phyloP scores from a whole-genome alignment of 2,329 filamentous ascomycete genomes.

The Byssochlamys sp. region DNA sequence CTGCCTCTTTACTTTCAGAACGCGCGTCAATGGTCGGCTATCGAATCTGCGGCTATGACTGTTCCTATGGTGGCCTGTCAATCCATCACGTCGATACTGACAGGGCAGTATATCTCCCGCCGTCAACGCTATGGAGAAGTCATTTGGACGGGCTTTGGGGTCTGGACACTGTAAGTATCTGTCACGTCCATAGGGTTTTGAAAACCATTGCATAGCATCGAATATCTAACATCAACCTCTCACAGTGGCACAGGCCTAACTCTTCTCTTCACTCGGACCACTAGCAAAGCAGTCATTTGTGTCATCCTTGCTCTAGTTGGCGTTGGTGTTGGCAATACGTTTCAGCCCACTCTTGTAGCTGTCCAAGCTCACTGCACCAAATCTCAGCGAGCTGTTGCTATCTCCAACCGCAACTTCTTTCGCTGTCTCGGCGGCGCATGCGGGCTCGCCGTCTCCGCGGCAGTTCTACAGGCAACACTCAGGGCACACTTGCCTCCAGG shows the following conservation, averaged over 20 bases:
- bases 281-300: slow-evolving; percentile 40
- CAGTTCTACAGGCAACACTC: slow-evolving; percentile 36
- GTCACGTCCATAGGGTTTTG: too few relatives aligned
- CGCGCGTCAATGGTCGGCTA: slow-evolving; percentile 36
- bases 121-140: slow-evolving; percentile 50
- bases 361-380: slow-evolving; percentile 50
- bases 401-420: slow-evolving; percentile 54
- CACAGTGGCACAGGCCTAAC: slow-evolving; percentile 43
- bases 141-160: slow-evolving; percentile 40
- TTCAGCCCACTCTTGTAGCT: slow-evolving; percentile 48
- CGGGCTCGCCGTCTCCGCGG: slow-evolving; percentile 50
- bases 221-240: not conserved
- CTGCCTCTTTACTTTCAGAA: slow-evolving; percentile 56
- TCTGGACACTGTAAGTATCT: slow-evolving; percentile 38
- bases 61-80: slow-evolving; percentile 44
- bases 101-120: slow-evolving; percentile 51
- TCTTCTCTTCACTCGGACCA: slow-evolving; percentile 40
- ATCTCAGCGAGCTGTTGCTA: slow-evolving; percentile 51
- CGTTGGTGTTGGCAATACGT: slow-evolving; percentile 44
- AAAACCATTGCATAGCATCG: not conserved
- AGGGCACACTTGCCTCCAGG: slow-evolving; percentile 30
- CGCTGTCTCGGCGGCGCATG: slow-evolving; percentile 50
- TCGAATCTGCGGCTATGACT: slow-evolving; percentile 44
- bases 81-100: slow-evolving; percentile 26
- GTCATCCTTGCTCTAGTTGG: slow-evolving; percentile 44